A percentile compares a stretch with the other conserved stretches of the same genome.
These are phyloP conservation scores for Xylaria bambusicola DNA, from an alignment of 495 filamentous ascomycete genomes.

Conservation along the genomic window DNA sequence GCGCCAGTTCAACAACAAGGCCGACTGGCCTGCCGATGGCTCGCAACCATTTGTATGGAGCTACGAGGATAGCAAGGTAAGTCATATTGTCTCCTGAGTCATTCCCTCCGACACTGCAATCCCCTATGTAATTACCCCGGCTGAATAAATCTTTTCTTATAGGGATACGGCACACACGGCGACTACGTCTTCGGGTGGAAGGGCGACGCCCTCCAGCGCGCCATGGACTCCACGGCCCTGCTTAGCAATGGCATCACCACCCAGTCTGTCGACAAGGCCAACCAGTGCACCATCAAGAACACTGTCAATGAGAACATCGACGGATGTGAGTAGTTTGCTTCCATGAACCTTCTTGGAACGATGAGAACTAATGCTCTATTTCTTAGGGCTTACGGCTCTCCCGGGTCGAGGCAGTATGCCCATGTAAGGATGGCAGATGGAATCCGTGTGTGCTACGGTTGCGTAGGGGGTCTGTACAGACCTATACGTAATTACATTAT, in stretches of 20 bases:
- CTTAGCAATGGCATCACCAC: constrained; percentile 37
- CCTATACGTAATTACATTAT: too few species aligned
- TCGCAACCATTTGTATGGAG: constrained; percentile 38
- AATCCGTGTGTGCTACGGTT: too few species aligned
- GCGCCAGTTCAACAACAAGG: constrained; percentile 41
- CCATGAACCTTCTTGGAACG: background rate
- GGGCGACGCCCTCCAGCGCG: constrained; percentile 44
- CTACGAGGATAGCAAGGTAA: constrained; percentile 31
- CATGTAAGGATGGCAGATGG: constrained; percentile 9
- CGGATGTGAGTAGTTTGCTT: constrained; percentile 39
- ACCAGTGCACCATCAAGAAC: constrained; percentile 41
- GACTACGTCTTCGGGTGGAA: constrained; percentile 50
- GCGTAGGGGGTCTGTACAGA: too few species aligned
- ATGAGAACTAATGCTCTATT: constrained; percentile 11
- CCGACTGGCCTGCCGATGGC: constrained; percentile 41
- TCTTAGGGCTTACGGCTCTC: constrained; percentile 12
- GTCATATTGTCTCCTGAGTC: constrained; percentile 9
- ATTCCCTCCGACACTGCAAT: constrained; percentile 4
- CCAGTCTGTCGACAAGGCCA: constrained; percentile 40
- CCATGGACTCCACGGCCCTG: constrained; percentile 37
- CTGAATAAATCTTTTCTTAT: constrained; percentile 5
- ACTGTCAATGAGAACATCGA: constrained; percentile 42
- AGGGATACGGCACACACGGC: constrained; percentile 44
- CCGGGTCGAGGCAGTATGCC: constrained; percentile 14
- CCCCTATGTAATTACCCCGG: constrained; percentile 17